Percentiles rank a stretch among this genome's conserved stretches.
Conservation (phyloP, 352 stramenopile genomes). For the Phytophthora kernoviae region DNA sequence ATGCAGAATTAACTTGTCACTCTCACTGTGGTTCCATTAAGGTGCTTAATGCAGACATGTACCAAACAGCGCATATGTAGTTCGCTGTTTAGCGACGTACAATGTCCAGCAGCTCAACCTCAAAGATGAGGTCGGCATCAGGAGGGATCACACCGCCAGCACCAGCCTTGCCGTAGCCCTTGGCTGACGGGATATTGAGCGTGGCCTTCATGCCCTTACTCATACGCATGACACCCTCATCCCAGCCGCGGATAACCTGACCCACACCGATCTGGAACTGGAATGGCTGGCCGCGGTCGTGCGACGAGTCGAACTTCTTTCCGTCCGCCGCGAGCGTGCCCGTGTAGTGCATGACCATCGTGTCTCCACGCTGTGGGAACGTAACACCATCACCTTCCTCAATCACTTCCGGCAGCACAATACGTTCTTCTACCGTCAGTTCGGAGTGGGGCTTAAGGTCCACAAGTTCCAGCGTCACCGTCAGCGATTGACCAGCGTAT, state of each 20-base stretch:
- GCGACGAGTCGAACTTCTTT: conserved; percentile 81
- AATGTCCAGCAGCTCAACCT: conserved; percentile 93
- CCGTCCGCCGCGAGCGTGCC: conserved; percentile 69
- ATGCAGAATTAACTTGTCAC: conserved; percentile 11
- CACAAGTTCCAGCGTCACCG: conserved; percentile 71
- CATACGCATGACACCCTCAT: conserved; percentile 96
- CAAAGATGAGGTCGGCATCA: conserved; percentile 94
- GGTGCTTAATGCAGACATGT: neutral
- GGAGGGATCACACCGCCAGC: conserved; percentile 89
- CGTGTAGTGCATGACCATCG: conserved; percentile 87
- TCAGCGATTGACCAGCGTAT: conserved; percentile 81
- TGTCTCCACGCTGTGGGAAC: conserved; percentile 73
- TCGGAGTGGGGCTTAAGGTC: conserved; percentile 57
- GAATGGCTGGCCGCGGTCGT: conserved; percentile 73
- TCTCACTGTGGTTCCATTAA: conserved; percentile 14
- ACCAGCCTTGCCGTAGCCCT: conserved; percentile 91
- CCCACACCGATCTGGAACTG: conserved; percentile 81
- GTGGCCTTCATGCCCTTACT: conserved; percentile 93
- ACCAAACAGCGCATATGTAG: neutral
- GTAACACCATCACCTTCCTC: conserved; percentile 61
- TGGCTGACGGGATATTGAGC: conserved; percentile 91
- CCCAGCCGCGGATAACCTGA: conserved; percentile 95
- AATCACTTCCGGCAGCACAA: conserved; percentile 79
- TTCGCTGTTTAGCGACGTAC: conserved; percentile 30
- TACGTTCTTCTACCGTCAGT: conserved; percentile 54